Evolutionary conservation across 2,329 filamentous ascomycete species (phyloP), one percentile per base, ranked within the genome.

Genomic region (Alternaria atra): DNA sequence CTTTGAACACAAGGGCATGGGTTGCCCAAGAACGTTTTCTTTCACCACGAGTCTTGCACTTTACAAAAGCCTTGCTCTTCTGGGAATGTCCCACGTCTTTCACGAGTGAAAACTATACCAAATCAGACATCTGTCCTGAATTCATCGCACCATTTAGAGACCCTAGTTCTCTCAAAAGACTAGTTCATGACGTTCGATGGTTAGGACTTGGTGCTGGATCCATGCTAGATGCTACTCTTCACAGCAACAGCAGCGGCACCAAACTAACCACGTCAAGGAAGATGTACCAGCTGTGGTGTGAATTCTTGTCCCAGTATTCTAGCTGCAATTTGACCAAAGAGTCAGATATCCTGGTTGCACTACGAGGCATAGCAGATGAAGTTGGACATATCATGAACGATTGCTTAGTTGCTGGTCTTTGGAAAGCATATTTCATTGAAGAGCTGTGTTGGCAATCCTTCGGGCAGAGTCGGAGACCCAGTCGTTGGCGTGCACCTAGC

Each of bases 221-320:
- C 42, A 17, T 17, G 7, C 23, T 6, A 6, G 13, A 15, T 10
- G 20, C 10, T n/a, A 20, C 37, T 4, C n/a, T 10, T 39, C n/a
- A 39, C n/a, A 20, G n/a, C n/a, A 20, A 6, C 7, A 29, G 13
- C 13, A 27, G 29, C 3, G 6, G 2, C 13, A 29, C 13, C 3
- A 2, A n/a, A 1, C 6, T 17, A 4, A 0, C 15, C 13, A n/a
- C 7, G 5, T n/a, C 10, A n/a, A n/a, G 2, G 7, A 17, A 8
- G 9, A 17, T 44, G 2, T 30, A 44, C n/a, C 0, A 12, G 6
- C 6, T 4, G 25, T 30, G 42, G 42, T 2, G 7, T 4, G 0
- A 1, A 2, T 46, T 46, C 1, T 9, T 46, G 15, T 1, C 0
- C 1, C 1, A 7, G 3, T 46, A 17, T 7, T 29, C 13, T 20